Percentiles rank a stretch among this genome's conserved stretches.
phyloP scores from a whole-genome alignment of 108 stramenopile genomes.

The Cyclostephanos tholiformis region DNA sequence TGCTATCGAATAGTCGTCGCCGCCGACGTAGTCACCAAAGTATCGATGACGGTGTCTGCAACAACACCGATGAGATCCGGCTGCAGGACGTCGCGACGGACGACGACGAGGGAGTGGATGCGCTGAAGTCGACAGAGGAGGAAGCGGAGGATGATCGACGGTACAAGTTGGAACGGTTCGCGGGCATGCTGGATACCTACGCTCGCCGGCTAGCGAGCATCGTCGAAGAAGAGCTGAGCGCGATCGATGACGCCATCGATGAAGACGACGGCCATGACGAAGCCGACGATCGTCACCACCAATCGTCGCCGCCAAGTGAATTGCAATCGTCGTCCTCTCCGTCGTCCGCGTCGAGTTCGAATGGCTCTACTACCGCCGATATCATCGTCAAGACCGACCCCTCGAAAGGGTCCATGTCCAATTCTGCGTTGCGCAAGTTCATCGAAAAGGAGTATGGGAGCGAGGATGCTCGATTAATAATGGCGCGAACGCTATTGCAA shows the following conservation, averaged over 20 bases:
- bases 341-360: neutral
- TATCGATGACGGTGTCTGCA: slow-evolving; percentile 24
- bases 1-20: slow-evolving; percentile 25
- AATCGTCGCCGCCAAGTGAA: neutral
- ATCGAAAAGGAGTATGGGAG: slow-evolving; percentile 58
- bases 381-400: neutral
- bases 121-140: neutral
- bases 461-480: slow-evolving; percentile 31
- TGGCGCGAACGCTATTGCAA: slow-evolving; percentile 28
- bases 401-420: slow-evolving; percentile 12
- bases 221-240: slow-evolving; percentile 57
- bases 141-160: slow-evolving; percentile 16
- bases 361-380: neutral
- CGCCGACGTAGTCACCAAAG: neutral
- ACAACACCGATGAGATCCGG: neutral
- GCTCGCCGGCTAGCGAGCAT: slow-evolving; percentile 56
- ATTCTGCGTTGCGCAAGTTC: slow-evolving; percentile 40
- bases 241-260: neutral
- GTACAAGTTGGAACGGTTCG: slow-evolving; percentile 25
- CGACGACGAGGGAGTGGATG: neutral
- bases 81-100: neutral
- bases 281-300: neutral
- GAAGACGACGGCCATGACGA: neutral
- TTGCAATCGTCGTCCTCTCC: neutral
- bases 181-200: slow-evolving; percentile 44